Evolutionary conservation across 2,329 filamentous ascomycete species (phyloP), one percentile per base, ranked within the genome.

Genomic region (Xylariaceae sp.): DNA sequence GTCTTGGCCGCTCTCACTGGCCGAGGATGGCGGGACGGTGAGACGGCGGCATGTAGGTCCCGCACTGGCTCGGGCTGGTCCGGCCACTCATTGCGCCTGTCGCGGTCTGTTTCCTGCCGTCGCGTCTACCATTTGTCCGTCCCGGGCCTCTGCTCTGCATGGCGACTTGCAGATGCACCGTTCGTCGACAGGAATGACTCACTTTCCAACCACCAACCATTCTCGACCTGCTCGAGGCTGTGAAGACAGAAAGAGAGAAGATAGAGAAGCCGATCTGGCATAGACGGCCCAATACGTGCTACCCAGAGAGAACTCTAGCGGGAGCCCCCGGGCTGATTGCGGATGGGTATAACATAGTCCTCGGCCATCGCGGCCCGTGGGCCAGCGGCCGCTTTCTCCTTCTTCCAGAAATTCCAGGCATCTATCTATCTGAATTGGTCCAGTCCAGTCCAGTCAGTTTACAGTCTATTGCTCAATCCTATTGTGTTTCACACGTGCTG

Each of bases 141-240:
- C 42, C 39, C 33, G 47, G 29, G 40, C 39, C 43, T 37, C 43
- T 39, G 35, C 32, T 38, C 29, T 37, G 51, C 51, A 53, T 52
- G 49, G 45, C 43, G 36, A 43, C 43, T 33, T 50, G 46, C 53
- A 55, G 47, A 43, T 42, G 38, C 47, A 31, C 46, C 41, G 5
- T 17, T 12, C 10, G 27, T 17, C 15, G 27, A 36, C 36, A 41
- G 50, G 36, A 43, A 45, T 52, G 51, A 53, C 46, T 53, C 50
- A 56, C 46, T 47, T 38, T 37, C 53, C 51, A 55, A 54, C 51
- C 52, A 38, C 53, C 51, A 55, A 54, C 51, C 52, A 49, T 52
- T 38, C 36, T 43, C 37, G 37, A 42, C 37, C 24, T 41, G 38
- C 37, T 38, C 42, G 44, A 36, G 37, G 32, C 32, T 54, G 51